These are phyloP conservation scores for Populus tremula DNA, from an alignment of 345 rosid genomes.

Conservation along the genomic window DNA sequence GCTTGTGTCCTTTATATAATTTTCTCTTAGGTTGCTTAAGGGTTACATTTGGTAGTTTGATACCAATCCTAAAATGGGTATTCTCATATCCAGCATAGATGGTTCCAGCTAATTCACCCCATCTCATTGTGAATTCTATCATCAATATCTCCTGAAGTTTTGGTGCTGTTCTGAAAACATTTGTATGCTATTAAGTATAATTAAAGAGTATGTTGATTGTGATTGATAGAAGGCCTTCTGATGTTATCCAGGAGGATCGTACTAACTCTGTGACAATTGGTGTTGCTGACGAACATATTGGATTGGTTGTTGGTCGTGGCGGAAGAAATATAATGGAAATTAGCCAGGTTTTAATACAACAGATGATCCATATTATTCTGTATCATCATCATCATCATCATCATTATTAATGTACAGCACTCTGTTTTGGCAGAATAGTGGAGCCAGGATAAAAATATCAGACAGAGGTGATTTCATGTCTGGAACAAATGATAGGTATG, in stretches of 20 bases:
- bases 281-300: slow-evolving; percentile 87
- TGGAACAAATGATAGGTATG: slow-evolving; percentile 87
- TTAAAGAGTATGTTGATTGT: neutral
- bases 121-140: neutral
- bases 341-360: slow-evolving; percentile 59
- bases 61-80: neutral
- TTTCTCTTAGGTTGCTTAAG: neutral
- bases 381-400: neutral
- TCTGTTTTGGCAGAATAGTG: slow-evolving; percentile 59
- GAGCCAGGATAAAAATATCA: slow-evolving; percentile 90
- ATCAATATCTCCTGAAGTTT: neutral
- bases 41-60: neutral
- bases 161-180: neutral
- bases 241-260: slow-evolving; percentile 65
- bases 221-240: neutral
- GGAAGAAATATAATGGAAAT: slow-evolving; percentile 96
- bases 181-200: neutral
- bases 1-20: neutral
- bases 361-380: neutral
- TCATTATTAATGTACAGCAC: neutral
- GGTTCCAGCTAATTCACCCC: neutral
- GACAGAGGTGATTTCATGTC: slow-evolving; percentile 95
- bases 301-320: slow-evolving; percentile 96
- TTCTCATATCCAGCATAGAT: neutral
- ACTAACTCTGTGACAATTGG: slow-evolving; percentile 73